Evolutionary conservation across 768 basidiomycete species (phyloP), one percentile per base, ranked within the genome.

Genomic region (Harrya chromipes): DNA sequence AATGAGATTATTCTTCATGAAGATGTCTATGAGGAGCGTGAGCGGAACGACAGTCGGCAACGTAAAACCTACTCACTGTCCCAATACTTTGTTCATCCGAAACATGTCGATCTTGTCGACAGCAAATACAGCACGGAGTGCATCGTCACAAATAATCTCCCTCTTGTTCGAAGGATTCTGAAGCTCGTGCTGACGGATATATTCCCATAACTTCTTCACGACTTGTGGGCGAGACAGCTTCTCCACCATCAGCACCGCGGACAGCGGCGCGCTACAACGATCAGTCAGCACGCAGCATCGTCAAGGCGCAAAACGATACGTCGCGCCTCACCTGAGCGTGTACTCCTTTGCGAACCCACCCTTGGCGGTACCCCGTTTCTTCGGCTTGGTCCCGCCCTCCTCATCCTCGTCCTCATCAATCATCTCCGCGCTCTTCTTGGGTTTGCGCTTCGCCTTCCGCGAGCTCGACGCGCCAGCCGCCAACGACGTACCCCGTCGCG

Each of bases 101-200:
- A 95, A 94, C 91, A 94, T 94, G 69, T 90, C 83, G 49, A 97
- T 81, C 65, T 83, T 87, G 55, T 91, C 87, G 12, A 80, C 78
- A 49, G 78, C 79, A 66, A 97, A 95, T 19, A 95, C 80, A 6
- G 84, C 81, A 60, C 77, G 78, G 57, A 97, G 64, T 16, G 68
- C 73, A 16, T 76, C 72, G 66, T 97, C 93, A 61, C 93, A 94
- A 2, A 92, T 56, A 53, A 97, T 97, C 66, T 90, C 90, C 47
- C 82, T 81, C 69, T 77, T 87, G 68, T 95, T 90, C 1, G 63
- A 66, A 6, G 91, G 90, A 63, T 97, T 94, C 71, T 97, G 93
- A 39, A 94, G 74, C 24, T 82, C 75, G 49, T 90, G 79, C 13
- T 64, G 75, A 64, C 90, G 94, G 66, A 97, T 94, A 66, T 95